Evolutionary conservation across 139 green algal species (phyloP).

Genomic region (Pleodorina starrii): DNA sequence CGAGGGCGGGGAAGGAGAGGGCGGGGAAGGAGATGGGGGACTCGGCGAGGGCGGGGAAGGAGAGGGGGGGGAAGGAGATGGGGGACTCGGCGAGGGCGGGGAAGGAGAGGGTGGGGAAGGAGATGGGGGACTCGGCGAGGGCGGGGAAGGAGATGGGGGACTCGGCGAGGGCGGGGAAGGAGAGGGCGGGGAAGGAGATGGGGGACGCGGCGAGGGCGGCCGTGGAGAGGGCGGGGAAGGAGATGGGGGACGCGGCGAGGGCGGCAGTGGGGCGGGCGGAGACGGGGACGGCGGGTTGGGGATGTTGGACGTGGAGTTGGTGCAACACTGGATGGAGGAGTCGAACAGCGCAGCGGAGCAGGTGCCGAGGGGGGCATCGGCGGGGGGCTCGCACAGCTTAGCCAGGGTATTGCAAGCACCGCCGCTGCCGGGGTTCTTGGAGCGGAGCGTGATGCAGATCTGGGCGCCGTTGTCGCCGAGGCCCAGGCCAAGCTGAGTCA

Average conservation of each 20-base stretch:
- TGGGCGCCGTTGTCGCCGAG: neutral
- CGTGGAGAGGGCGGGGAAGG: no score
- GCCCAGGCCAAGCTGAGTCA: neutral
- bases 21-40: no score
- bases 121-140: no score
- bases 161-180: no score
- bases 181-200: neutral
- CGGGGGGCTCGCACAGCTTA: neutral
- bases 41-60: no score
- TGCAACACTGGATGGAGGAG: neutral
- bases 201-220: no score
- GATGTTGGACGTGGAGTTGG: neutral
- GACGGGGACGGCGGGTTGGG: neutral
- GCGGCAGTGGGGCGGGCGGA: no score
- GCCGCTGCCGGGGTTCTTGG: neutral
- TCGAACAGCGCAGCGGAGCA: slow-evolving; percentile 6
- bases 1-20: neutral
- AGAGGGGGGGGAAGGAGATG: neutral
- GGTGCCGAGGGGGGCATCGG: neutral
- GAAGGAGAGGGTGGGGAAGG: neutral
- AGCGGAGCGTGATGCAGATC: neutral
- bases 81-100: neutral
- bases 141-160: neutral
- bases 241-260: no score
- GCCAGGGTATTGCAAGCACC: neutral